Percentiles rank a stretch among this genome's conserved stretches.
phyloP scores from a whole-genome alignment of 768 basidiomycete genomes.

The Podaxis sp. region DNA sequence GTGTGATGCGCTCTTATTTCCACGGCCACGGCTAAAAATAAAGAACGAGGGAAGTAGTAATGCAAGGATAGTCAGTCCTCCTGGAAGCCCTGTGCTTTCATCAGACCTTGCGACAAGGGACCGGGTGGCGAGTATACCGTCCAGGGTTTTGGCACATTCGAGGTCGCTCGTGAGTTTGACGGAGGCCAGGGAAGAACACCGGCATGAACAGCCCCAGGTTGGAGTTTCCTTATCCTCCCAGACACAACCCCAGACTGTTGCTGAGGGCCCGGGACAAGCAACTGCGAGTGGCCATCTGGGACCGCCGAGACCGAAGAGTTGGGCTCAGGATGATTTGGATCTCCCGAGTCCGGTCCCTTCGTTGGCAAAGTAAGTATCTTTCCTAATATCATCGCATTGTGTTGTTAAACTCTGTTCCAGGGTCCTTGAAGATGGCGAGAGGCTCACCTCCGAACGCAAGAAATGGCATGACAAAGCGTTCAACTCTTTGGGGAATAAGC shows the following conservation, averaged over 20 bases:
- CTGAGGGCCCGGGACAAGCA: constrained; percentile 7
- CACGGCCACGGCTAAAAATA: constrained; percentile 65
- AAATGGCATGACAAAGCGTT: constrained; percentile 64
- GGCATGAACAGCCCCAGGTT: neutral
- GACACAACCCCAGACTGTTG: neutral
- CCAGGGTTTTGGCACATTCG: constrained; percentile 48
- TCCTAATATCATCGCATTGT: constrained; percentile 1
- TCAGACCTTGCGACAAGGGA: constrained; percentile 10
- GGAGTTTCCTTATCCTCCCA: constrained; percentile 8
- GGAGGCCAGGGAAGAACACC: constrained; percentile 6
- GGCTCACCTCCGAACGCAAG: constrained; percentile 57
- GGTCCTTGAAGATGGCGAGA: constrained; percentile 61
- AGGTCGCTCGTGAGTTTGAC: constrained; percentile 37
- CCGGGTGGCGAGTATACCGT: constrained; percentile 26
- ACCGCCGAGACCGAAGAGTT: constrained; percentile 50
- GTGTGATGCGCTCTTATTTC: constrained; percentile 78
- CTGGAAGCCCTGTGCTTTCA: constrained; percentile 35
- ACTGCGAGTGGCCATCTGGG: neutral
- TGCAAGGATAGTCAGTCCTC: constrained; percentile 44
- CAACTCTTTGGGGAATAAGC: constrained; percentile 61
- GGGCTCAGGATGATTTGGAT: constrained; percentile 55
- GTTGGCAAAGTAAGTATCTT: constrained; percentile 38
- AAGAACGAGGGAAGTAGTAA: constrained; percentile 29
- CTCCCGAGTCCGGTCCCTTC: constrained; percentile 58
- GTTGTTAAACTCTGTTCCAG: constrained; percentile 29